Conservation (phyloP, 1,284 basidiomycete species). For the Rhodotorula glutinis region DNA sequence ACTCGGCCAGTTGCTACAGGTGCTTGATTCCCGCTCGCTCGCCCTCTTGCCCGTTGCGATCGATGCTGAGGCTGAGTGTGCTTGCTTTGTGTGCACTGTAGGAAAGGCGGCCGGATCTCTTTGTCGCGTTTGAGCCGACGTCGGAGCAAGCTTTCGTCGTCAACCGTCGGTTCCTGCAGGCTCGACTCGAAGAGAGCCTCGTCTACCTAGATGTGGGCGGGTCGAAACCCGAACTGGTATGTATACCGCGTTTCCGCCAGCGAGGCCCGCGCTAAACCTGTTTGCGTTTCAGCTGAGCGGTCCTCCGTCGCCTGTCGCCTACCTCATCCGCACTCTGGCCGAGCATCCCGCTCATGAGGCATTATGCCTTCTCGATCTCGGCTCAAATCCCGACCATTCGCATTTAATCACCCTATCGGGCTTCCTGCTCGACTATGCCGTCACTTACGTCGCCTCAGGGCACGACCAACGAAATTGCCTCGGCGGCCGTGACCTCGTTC, state of each 20-base stretch:
- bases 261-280: no score
- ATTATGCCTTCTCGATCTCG: background rate
- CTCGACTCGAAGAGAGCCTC: background rate
- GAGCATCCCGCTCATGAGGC: background rate
- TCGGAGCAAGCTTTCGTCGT: slow-evolving; percentile 17
- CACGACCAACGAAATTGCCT: slow-evolving; percentile 18
- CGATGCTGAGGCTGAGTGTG: no score
- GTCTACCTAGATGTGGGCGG: slow-evolving; percentile 16
- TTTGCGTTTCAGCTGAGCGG: background rate
- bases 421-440: slow-evolving; percentile 18
- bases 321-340: background rate
- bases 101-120: background rate
- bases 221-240: background rate
- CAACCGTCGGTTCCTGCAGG: background rate
- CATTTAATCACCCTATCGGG: slow-evolving; percentile 15
- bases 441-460: background rate
- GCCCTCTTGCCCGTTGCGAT: no score
- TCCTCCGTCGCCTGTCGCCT: background rate
- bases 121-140: background rate
- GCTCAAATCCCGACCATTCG: background rate
- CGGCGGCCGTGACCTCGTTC: slow-evolving; percentile 9
- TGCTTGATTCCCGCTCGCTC: background rate
- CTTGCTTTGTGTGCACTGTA: no score
- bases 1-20: background rate
- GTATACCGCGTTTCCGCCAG: background rate